Evolutionary conservation across 495 filamentous ascomycete genomes (phyloP), one percentile per base, ranked within the genome.

Genomic region (Choiromyces venosus): DNA sequence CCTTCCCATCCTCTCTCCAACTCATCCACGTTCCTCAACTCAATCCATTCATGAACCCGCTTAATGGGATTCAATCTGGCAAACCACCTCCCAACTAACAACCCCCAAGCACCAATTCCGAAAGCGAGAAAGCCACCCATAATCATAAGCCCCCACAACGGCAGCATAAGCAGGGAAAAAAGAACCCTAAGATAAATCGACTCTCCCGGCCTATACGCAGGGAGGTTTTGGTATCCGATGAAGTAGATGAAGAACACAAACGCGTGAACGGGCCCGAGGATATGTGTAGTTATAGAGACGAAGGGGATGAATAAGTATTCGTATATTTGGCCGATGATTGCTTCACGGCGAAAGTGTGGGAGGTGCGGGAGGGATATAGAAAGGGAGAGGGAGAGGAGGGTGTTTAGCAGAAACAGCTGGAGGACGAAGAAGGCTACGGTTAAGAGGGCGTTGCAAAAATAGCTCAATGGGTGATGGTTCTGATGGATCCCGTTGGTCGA

Each of bases 371-470:
- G 76, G 68, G 75, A 77, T 76, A 77, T 77, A 67, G 69, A 77
- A 35, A 77, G 74, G 29, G 76, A 70, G 74, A 77, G 75, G 69
- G 70, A 69, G 76, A 77, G 66, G 76, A 77, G 75, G 74, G 66
- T 67, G 74, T 76, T 77, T 74, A 77, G 75, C 76, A 77, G 75
- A 70, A 77, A 77, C 76, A 77, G 75, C 76, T 76, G 69, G 76
- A 77, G 67, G 69, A 61, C 76, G 18, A 67, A 67, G 38, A 65
- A 70, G 56, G 69, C 76, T 46, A 77, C 74, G 61, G 76, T 69
- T 70, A 77, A 70, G 70, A 42, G 69, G 37, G 74, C 61, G 66
- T 72, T 67, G 44, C 71, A 71, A 40, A 77, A 73, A 37, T 67
- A 69, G 75, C 66, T 66, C 40, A 77, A 72, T 70, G 74, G 75